Evolutionary conservation across 805 yeast genomes (phyloP).

Genomic region (Kodamaea sagamina): DNA sequence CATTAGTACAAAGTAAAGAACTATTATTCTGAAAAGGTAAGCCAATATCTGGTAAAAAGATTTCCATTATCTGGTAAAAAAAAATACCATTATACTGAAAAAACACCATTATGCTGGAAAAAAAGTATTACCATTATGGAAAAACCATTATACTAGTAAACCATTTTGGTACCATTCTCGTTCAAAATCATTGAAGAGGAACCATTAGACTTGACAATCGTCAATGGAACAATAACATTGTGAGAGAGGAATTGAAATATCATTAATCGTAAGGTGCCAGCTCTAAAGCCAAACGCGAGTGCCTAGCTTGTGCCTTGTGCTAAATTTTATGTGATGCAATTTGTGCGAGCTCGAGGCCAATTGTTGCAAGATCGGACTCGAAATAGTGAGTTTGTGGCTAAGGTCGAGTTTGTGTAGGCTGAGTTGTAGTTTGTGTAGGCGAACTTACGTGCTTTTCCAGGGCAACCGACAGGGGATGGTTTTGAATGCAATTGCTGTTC

Average conservation of each 20-base stretch:
- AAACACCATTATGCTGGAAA: too few species aligned
- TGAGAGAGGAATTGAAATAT: not conserved
- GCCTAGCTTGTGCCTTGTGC: not conserved
- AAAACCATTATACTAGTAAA: too few species aligned
- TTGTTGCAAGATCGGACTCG: not conserved
- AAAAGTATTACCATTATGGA: too few species aligned
- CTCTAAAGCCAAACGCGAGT: not conserved
- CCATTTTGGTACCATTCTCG: too few species aligned
- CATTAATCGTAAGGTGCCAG: constrained; percentile 3
- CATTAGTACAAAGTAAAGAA: too few species aligned
- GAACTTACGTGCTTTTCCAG: constrained; percentile 1
- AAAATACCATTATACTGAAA: too few species aligned
- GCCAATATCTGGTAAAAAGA: too few species aligned
- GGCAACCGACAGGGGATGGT: constrained; percentile 6
- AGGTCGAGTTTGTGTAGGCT: not conserved
- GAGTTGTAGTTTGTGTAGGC: too few species aligned
- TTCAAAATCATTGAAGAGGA: not conserved
- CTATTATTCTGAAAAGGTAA: too few species aligned
- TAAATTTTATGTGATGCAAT: not conserved
- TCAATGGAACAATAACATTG: constrained; percentile 6
- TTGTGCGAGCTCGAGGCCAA: not conserved
- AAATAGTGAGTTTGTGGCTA: not conserved
- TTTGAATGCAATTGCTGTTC: not conserved
- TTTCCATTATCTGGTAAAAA: too few species aligned
- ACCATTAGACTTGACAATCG: constrained; percentile 5